A percentile compares a stretch with the other conserved stretches of the same genome.
These are phyloP conservation scores for Circinella minor DNA, from an alignment of 371 early-diverging fungal genomes.

Conservation along the genomic window DNA sequence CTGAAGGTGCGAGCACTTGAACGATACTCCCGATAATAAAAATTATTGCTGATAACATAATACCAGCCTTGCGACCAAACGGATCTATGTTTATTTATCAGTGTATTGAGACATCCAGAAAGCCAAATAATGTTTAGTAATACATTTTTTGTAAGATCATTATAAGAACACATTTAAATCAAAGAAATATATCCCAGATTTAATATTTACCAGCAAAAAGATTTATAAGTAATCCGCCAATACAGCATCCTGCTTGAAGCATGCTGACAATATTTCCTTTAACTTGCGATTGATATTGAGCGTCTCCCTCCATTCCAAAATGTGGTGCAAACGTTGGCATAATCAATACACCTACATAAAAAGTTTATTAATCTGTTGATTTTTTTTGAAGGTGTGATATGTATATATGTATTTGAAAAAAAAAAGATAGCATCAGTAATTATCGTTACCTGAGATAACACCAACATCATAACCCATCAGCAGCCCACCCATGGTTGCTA, in stretches of 20 bases:
- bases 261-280: constrained; percentile 51
- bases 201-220: constrained; percentile 39
- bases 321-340: constrained; percentile 47
- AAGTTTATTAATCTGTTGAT: too few species aligned
- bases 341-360: constrained; percentile 37
- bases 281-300: constrained; percentile 27
- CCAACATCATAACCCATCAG: constrained; percentile 55
- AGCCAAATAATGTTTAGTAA: too few species aligned
- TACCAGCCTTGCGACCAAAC: constrained; percentile 44
- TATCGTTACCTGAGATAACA: constrained; percentile 23
- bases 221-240: constrained; percentile 45
- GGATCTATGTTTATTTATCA: constrained; percentile 27
- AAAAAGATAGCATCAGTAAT: neutral
- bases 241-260: constrained; percentile 50
- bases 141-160: too few species aligned
- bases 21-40: constrained; percentile 44
- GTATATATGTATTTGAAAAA: constrained; percentile 20
- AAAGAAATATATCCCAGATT: neutral
- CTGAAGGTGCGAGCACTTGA: constrained; percentile 41
- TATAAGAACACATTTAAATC: too few species aligned
- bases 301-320: constrained; percentile 41
- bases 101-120: too few species aligned
- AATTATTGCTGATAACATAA: constrained; percentile 34
- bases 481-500: constrained; percentile 52
- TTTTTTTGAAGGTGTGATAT: too few species aligned